These are phyloP conservation scores for Fraxinus ornus DNA, from an alignment of 305 asterid genomes.

Conservation along the genomic window DNA sequence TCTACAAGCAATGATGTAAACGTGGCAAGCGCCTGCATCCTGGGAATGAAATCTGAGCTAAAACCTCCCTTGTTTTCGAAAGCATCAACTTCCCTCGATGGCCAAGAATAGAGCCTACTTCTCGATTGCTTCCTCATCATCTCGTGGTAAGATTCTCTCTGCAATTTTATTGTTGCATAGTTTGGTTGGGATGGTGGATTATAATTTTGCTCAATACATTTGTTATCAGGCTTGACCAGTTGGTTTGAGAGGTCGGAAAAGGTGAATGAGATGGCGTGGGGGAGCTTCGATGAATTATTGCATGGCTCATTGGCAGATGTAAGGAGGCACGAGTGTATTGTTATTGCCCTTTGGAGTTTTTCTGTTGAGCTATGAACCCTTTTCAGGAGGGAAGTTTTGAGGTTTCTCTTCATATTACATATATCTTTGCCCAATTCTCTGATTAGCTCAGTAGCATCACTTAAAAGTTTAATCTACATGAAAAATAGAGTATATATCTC, in stretches of 20 bases:
- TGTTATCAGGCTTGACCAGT: slow-evolving; percentile 16
- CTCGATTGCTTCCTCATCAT: slow-evolving; percentile 54
- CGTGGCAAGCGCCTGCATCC: slow-evolving; percentile 50
- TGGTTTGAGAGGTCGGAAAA: slow-evolving; percentile 31
- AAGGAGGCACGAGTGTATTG: slow-evolving; percentile 34
- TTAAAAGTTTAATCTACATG: not conserved
- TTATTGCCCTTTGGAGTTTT: slow-evolving; percentile 34
- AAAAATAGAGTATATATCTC: too few species aligned
- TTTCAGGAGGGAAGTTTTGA: slow-evolving; percentile 42
- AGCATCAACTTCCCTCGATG: slow-evolving; percentile 56
- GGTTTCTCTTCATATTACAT: slow-evolving; percentile 40
- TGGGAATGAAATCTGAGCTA: slow-evolving; percentile 32
- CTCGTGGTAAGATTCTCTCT: slow-evolving; percentile 43
- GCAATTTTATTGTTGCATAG: slow-evolving; percentile 14
- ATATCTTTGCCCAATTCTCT: slow-evolving; percentile 52
- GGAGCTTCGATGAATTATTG: slow-evolving; percentile 11
- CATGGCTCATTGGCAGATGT: slow-evolving; percentile 21
- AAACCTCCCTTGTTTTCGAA: slow-evolving; percentile 40
- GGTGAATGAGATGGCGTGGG: slow-evolving; percentile 31
- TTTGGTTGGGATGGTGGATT: slow-evolving; percentile 24
- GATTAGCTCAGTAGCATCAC: slow-evolving; percentile 48
- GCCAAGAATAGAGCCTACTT: slow-evolving; percentile 57
- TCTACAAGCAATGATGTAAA: slow-evolving; percentile 61
- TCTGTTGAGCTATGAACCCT: slow-evolving; percentile 47
- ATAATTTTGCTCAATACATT: slow-evolving; percentile 10